Percentiles rank a stretch among this genome's conserved stretches.
Evolutionary conservation across 495 filamentous ascomycete species (phyloP).

Genomic region (Neurospora tetrasperma): DNA sequence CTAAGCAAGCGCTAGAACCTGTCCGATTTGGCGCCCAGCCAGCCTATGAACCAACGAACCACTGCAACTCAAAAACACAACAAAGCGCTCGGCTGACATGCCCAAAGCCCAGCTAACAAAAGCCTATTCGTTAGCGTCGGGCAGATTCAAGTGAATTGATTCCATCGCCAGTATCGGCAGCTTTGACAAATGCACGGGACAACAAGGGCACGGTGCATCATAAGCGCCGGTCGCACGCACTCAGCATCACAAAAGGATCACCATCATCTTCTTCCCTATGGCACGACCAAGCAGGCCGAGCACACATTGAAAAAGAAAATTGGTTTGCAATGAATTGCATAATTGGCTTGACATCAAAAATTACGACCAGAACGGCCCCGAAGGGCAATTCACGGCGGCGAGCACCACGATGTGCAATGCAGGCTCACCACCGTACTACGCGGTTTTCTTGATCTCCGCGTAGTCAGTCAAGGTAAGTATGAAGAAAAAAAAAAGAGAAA

Average conservation of each 20-base stretch:
- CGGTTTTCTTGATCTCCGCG: background rate
- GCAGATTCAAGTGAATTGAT: no score
- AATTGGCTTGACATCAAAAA: background rate
- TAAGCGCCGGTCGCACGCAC: background rate
- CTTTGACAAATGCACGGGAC: background rate
- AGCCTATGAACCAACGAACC: no score
- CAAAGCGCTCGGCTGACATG: no score
- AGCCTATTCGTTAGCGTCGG: no score
- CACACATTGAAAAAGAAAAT: conserved; percentile 11
- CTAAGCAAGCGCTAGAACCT: no score
- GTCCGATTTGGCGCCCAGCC: no score
- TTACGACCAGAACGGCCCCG: background rate
- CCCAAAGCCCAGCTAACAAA: no score
- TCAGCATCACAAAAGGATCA: background rate
- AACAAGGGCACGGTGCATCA: background rate
- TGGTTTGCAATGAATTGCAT: conserved; percentile 2
- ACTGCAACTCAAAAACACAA: no score
- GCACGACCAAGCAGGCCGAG: conserved; percentile 7
- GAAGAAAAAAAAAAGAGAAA: background rate
- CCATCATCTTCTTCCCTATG: conserved; percentile 9
- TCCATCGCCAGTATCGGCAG: background rate
- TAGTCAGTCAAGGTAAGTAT: background rate
- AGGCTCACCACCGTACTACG: background rate
- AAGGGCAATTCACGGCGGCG: background rate
- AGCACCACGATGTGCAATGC: background rate